Percentiles rank a stretch among this genome's conserved stretches.
Conservation (phyloP, 345 rosid species). For the Odontarrhena argentea region DNA sequence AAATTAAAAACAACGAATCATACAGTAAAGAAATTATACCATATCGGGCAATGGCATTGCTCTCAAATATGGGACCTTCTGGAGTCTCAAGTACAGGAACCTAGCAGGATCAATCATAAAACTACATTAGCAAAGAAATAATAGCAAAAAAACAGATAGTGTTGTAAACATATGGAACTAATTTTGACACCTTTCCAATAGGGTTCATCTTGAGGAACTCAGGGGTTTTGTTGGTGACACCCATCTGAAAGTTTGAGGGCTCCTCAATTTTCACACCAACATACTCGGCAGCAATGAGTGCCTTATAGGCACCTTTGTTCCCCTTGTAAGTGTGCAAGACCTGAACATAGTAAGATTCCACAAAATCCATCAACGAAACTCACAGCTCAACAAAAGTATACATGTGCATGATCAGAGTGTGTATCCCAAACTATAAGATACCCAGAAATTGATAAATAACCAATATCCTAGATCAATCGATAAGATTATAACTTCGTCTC, state of each 20-base stretch:
- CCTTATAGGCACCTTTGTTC: slow-evolving; percentile 73
- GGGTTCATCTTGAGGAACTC: slow-evolving; percentile 95
- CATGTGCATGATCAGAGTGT: too few relatives aligned
- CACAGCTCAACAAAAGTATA: too few relatives aligned
- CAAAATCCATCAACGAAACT: neutral
- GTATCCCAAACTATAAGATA: too few relatives aligned
- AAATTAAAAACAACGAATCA: neutral
- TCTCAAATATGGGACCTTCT: slow-evolving; percentile 84
- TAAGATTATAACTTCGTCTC: neutral
- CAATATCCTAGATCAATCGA: too few relatives aligned
- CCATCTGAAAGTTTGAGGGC: slow-evolving; percentile 72
- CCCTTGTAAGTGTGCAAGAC: slow-evolving; percentile 58
- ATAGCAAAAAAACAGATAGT: neutral
- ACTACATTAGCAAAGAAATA: neutral
- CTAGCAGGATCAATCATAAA: slow-evolving; percentile 40
- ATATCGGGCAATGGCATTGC: slow-evolving; percentile 94
- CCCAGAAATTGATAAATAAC: too few relatives aligned
- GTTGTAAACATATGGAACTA: neutral
- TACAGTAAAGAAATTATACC: slow-evolving; percentile 47
- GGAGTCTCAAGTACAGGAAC: slow-evolving; percentile 97
- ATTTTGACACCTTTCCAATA: slow-evolving; percentile 71
- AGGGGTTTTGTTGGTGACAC: slow-evolving; percentile 80
- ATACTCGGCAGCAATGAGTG: slow-evolving; percentile 90
- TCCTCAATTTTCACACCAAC: slow-evolving; percentile 65
- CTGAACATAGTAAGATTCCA: slow-evolving; percentile 37